phyloP scores from a whole-genome alignment of 805 yeast species.

The Candida pseudoglaebosa region DNA sequence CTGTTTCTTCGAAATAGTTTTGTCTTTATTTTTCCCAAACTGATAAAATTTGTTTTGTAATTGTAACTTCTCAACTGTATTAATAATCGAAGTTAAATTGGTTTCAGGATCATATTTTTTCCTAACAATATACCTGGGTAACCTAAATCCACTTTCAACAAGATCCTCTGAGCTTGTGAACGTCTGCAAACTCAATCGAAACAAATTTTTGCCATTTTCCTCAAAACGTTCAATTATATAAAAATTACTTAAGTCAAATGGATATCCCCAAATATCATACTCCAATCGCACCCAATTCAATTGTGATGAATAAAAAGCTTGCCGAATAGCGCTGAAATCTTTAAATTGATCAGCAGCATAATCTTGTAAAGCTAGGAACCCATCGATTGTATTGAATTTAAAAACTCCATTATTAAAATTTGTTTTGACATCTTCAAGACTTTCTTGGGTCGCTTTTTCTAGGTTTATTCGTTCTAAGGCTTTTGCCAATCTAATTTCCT shows the following conservation, averaged over 20 bases:
- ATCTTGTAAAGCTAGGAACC: constrained; percentile 26
- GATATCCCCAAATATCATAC: constrained; percentile 30
- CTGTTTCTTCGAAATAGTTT: constrained; percentile 4
- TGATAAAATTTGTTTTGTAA: neutral
- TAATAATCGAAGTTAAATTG: constrained; percentile 16
- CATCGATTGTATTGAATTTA: constrained; percentile 35
- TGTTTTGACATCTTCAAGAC: constrained; percentile 10
- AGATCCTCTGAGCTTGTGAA: constrained; percentile 14
- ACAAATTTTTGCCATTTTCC: constrained; percentile 6
- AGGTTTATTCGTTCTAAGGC: constrained; percentile 9
- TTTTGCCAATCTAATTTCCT: constrained; percentile 6
- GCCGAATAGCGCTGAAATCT: constrained; percentile 10
- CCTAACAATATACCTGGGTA: constrained; percentile 11
- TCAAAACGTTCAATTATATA: constrained; percentile 7
- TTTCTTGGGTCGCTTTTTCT: constrained; percentile 11
- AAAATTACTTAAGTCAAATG: constrained; percentile 7
- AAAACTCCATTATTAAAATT: constrained; percentile 16
- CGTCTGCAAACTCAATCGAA: constrained; percentile 10
- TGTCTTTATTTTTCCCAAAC: neutral
- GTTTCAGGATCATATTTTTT: constrained; percentile 8
- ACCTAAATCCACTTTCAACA: constrained; percentile 17
- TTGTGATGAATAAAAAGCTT: constrained; percentile 11
- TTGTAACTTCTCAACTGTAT: constrained; percentile 15
- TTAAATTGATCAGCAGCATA: constrained; percentile 10
- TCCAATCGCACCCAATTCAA: constrained; percentile 29